Conservation (phyloP, 2,329 filamentous ascomycete genomes). For the Monosporascus sp. region DNA sequence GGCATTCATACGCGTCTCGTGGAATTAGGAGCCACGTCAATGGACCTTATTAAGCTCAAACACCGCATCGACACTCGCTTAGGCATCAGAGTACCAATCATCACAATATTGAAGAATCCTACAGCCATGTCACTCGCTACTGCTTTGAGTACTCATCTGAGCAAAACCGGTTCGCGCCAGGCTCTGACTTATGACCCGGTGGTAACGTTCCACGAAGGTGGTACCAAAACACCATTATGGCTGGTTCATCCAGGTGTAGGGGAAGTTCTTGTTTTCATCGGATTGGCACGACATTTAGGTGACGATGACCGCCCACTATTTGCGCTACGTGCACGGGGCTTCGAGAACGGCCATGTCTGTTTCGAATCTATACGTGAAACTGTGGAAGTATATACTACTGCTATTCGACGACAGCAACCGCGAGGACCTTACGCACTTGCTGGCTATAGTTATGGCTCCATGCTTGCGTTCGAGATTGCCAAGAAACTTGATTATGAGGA, state of each 20-base stretch:
- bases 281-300: conserved; percentile 30
- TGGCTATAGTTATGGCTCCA: conserved; percentile 45
- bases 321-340: conserved; percentile 38
- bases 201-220: conserved; percentile 25
- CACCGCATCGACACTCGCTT: conserved; percentile 25
- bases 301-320: conserved; percentile 38
- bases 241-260: conserved; percentile 36
- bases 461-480: conserved; percentile 44
- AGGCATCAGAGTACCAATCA: conserved; percentile 26
- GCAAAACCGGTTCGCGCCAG: not conserved
- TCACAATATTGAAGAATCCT: conserved; percentile 29
- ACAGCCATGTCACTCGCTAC: too few species aligned
- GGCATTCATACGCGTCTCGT: conserved; percentile 22
- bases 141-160: too few species aligned
- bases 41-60: conserved; percentile 35
- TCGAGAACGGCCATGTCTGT: conserved; percentile 30
- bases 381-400: conserved; percentile 31
- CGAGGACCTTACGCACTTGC: conserved; percentile 45
- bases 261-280: conserved; percentile 36
- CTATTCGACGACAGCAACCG: conserved; percentile 37
- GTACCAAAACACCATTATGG: conserved; percentile 32
- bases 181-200: conserved; percentile 4
- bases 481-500: conserved; percentile 40
- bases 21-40: conserved; percentile 31
- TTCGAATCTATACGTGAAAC: conserved; percentile 35